A percentile compares a stretch with the other conserved stretches of the same genome.
These are phyloP conservation scores for Escovopsis weberi DNA, from an alignment of 2,329 filamentous ascomycete genomes.

Conservation along the genomic window DNA sequence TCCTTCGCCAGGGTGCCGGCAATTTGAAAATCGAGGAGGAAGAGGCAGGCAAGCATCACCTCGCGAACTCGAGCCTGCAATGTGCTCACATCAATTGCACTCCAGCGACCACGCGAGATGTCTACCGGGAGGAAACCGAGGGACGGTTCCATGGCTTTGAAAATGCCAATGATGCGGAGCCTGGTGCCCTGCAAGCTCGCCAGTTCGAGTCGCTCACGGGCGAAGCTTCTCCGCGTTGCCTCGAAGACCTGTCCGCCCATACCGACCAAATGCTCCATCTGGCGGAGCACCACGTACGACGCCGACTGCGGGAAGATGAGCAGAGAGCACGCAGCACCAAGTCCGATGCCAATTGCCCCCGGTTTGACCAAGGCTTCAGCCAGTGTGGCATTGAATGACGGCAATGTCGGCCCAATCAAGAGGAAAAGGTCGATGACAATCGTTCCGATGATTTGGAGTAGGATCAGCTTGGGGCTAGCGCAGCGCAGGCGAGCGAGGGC, in stretches of 20 bases:
- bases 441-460: slow-evolving; percentile 30
- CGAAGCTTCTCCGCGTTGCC: slow-evolving; percentile 13
- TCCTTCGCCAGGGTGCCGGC: slow-evolving; percentile 6
- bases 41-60: slow-evolving; percentile 19
- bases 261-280: slow-evolving; percentile 17
- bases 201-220: slow-evolving; percentile 10
- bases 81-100: slow-evolving; percentile 24
- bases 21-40: slow-evolving; percentile 29
- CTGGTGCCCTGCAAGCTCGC: slow-evolving; percentile 16
- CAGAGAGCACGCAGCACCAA: slow-evolving; percentile 28
- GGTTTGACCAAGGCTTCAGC: slow-evolving; percentile 27
- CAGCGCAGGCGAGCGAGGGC: slow-evolving; percentile 26
- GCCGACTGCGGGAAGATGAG: slow-evolving; percentile 36
- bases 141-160: slow-evolving; percentile 23
- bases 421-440: slow-evolving; percentile 32
- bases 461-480: slow-evolving; percentile 28
- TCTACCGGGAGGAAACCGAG: slow-evolving; percentile 31
- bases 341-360: slow-evolving; percentile 28
- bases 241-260: slow-evolving; percentile 19
- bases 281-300: slow-evolving; percentile 25
- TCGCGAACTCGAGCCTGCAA: slow-evolving; percentile 23
- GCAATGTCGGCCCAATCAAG: slow-evolving; percentile 26
- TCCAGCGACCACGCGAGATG: slow-evolving; percentile 30
- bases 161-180: slow-evolving; percentile 17
- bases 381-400: slow-evolving; percentile 25